Base-by-base conservation (phyloP, 768 basidiomycete genomes). In the Pulveroboletus frians region DNA sequence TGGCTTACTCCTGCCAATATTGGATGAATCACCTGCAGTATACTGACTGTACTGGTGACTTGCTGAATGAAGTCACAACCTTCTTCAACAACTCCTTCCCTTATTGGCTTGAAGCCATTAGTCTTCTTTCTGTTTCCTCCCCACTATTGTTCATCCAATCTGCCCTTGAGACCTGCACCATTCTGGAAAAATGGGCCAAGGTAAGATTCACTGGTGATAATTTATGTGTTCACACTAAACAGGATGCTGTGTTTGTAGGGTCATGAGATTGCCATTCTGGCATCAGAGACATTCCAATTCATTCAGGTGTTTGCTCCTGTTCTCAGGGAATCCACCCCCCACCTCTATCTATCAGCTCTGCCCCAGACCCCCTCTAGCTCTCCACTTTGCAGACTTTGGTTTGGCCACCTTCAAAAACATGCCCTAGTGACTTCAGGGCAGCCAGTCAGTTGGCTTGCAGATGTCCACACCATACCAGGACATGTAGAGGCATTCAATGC, bases 21-120 rank as follows among this genome's bases (percentile, higher is more conserved):
- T 36, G 35, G 35, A 36, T 36, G 35, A 1, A 17, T 10, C 35
- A 36, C 9, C 9, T 36, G 17, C 35, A 36, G 5, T 1, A 36
- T 18, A 1, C 35, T 10, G 5, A 36, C 35, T 37, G 17, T 37
- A 18, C 36, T 37, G 11, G 6, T 18, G 36, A 20, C 5, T 26
- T 47, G 30, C 26, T 40, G 21, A 5, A 34, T 26, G 31, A 47
- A 4, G 21, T 47, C 10, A 18, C 34, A 9, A 2, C 4, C 14
- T 47, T 47, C 39, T 47, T 47, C 39, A 39, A 47, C n/a, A 9
- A 26, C 9, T 42, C 11, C 27, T 26, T 42, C 17, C 39, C 46
- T 15, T 40, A 26, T 30, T 40, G 31, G 27, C 21, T 29, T 37
- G 36, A 37, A 13, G 36, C 5, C 2, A 46, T 46, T 11, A 37